Base-by-base conservation (phyloP, 1,284 basidiomycete genomes). In the Naganishia albida region DNA sequence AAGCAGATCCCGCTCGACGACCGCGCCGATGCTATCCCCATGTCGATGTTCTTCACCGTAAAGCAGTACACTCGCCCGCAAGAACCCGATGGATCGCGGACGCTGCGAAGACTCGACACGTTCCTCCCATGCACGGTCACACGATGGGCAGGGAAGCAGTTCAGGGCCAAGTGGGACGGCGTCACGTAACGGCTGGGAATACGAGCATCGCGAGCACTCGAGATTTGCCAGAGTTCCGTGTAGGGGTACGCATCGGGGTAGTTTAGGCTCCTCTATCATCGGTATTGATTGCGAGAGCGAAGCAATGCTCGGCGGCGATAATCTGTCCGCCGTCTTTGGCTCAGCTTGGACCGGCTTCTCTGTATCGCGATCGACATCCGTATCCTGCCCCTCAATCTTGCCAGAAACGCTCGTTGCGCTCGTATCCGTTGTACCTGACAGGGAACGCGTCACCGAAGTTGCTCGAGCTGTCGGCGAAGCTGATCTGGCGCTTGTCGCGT, bases 31-130 rank as follows among this genome's bases (percentile, higher is more conserved):
- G 20, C 86, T 85, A 72, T 95, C 91, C 1, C 90, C 93, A 67
- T 93, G 86, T 72, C 88, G 89, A 78, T 94, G 92, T 50, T 84
- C 82, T 74, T 95, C 93, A 69, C 93, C 92, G 75, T 97, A 96
- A 40, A 97, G 80, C 0, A 97, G 91, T 8, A 96, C 91, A 67
- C 88, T 89, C 0, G 92, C 89, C 43, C 92, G 86, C 63, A 96
- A 82, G 67, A 85, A 85, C 0, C 93, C 93, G 18, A 93, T 84
- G 0, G 88, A 88, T 46, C 93, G 83, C 8, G 88, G 85, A 13
- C 93, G 87, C 75, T 94, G 91, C 2, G 89, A 90, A 15, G 88
- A 80, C 18, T 88, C 80, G 55, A 86, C 83, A 34, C 93, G 85
- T 30, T 88, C 86, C 51, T 83, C 81, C 69, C 92, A 88, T 68